Evolutionary conservation across 2,329 filamentous ascomycete species (phyloP).

Genomic region (Penicillium capsulatum): DNA sequence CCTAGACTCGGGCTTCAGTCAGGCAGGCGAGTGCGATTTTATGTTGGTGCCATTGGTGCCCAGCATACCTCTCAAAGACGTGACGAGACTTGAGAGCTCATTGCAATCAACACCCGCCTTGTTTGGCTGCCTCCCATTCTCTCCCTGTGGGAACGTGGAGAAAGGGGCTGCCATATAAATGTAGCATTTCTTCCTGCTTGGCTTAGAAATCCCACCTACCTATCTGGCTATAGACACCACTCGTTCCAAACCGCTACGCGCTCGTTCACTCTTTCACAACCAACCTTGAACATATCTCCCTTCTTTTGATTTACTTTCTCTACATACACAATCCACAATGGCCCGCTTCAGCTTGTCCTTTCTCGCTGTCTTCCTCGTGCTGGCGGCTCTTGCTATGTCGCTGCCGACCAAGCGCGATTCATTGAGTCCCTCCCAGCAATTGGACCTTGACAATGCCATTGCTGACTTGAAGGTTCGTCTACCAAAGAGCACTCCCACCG

Average conservation of each 20-base stretch:
- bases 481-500: neutral
- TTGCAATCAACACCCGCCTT: neutral
- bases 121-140: conserved; percentile 8
- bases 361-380: conserved; percentile 27
- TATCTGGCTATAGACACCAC: conserved; percentile 5
- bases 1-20: too few relatives aligned
- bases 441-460: conserved; percentile 12
- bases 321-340: conserved; percentile 23
- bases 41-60: neutral
- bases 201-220: conserved; percentile 1
- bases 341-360: conserved; percentile 30
- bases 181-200: conserved; percentile 2
- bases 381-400: conserved; percentile 29
- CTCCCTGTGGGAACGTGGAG: conserved; percentile 1
- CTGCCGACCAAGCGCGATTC: conserved; percentile 24
- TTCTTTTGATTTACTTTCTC: conserved; percentile 5
- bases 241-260: conserved; percentile 3
- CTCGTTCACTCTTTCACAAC: conserved; percentile 12
- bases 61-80: neutral
- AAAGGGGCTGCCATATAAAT: conserved; percentile 14
- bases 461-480: conserved; percentile 19
- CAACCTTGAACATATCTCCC: conserved; percentile 9
- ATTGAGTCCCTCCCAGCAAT: neutral
- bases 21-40: neutral
- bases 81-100: neutral